These are phyloP conservation scores for Saccharomyces hybrid DNA, from an alignment of 1,139 yeast species.

Conservation along the genomic window DNA sequence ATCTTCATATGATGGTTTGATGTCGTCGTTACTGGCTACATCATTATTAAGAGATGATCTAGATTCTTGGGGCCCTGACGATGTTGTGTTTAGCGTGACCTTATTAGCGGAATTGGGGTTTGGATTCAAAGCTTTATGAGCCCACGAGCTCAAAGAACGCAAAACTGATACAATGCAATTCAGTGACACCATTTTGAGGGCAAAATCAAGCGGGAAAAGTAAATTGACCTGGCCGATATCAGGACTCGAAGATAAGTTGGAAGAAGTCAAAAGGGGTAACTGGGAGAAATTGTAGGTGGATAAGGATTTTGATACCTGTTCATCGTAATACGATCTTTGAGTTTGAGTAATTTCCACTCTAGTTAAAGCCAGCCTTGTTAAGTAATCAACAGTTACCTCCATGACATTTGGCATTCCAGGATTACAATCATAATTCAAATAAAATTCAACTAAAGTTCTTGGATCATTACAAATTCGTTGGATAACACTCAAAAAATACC, in stretches of 20 bases:
- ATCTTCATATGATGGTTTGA: constrained; percentile 7
- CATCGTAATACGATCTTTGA: constrained; percentile 61
- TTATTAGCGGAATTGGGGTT: constrained; percentile 9
- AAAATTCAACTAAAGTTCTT: constrained; percentile 82
- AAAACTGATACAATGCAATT: constrained; percentile 77
- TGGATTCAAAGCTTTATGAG: constrained; percentile 59
- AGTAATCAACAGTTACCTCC: constrained; percentile 70
- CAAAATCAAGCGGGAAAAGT: constrained; percentile 69
- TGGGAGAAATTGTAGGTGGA: constrained; percentile 69
- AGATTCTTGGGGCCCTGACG: constrained; percentile 1
- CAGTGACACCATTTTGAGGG: constrained; percentile 74
- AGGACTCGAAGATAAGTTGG: constrained; percentile 53
- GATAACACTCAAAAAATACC: constrained; percentile 71
- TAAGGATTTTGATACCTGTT: constrained; percentile 50
- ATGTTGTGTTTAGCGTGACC: constrained; percentile 1
- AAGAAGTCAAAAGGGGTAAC: constrained; percentile 69
- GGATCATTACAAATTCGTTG: constrained; percentile 84
- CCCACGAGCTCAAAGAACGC: constrained; percentile 80
- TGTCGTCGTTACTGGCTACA: constrained; percentile 36
- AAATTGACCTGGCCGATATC: constrained; percentile 52
- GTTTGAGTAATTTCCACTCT: constrained; percentile 65
- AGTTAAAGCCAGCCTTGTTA: constrained; percentile 65
- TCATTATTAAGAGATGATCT: constrained; percentile 8
- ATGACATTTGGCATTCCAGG: constrained; percentile 74
- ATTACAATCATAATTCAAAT: constrained; percentile 93